Conservation (phyloP, 768 basidiomycete genomes). For the Pulveroboletus sp. region DNA sequence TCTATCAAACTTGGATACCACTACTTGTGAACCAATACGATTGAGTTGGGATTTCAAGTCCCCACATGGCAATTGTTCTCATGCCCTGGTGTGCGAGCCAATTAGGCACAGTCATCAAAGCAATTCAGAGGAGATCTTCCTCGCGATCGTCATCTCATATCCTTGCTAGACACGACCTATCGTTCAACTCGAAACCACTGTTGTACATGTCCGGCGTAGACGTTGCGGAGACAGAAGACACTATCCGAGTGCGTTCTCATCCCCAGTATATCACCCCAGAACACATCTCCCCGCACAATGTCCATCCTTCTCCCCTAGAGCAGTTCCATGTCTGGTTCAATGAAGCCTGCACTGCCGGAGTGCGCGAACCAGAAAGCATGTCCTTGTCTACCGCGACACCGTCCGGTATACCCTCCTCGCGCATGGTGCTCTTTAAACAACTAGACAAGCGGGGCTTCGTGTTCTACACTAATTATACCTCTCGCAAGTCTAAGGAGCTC, state of each 20-base stretch:
- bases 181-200: not conserved
- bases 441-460: constrained; percentile 87
- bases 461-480: constrained; percentile 96
- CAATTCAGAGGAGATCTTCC: constrained; percentile 7
- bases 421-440: constrained; percentile 89
- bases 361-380: constrained; percentile 90
- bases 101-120: not conserved
- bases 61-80: too few relatives aligned
- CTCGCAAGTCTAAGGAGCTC: constrained; percentile 86
- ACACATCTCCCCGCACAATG: constrained; percentile 55
- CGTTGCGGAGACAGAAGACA: constrained; percentile 46
- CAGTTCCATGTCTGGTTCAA: constrained; percentile 90
- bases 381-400: constrained; percentile 68
- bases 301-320: constrained; percentile 64
- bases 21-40: too few relatives aligned
- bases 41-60: too few relatives aligned
- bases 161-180: not conserved
- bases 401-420: constrained; percentile 75
- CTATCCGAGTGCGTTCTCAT: constrained; percentile 67
- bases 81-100: too few relatives aligned
- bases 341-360: constrained; percentile 50
- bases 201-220: constrained; percentile 19
- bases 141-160: constrained; percentile 5
- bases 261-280: constrained; percentile 72
- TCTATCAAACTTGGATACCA: too few relatives aligned